Base-by-base conservation (phyloP, 768 basidiomycete genomes). In the Pisolithus sp. region DNA sequence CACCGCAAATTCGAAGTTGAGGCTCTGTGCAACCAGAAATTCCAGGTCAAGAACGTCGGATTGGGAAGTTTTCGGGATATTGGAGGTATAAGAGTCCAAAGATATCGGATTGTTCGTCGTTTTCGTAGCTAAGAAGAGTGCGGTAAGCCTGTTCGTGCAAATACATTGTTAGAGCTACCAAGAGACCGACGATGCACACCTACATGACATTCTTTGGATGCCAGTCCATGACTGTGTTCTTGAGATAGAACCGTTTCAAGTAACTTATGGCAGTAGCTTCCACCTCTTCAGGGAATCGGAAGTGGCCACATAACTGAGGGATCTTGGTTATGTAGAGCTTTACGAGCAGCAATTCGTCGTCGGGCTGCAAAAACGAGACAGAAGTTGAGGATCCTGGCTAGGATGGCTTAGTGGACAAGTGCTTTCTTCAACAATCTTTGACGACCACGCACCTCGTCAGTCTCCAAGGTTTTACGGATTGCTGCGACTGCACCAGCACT, bases 191-290 rank as follows among this genome's bases (percentile, higher is more conserved):
- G 31, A 48, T 34, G 37, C n/a, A 12, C 8, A 68, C 85, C 46
- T 62, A 96, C 96, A 99, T 99, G 62, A 99, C 91, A 62, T 91
- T 93, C 71, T 94, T 95, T 0, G 96, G 96, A 72, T 98, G 96
- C 86, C 92, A 97, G 65, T 98, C 96, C 93, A 98, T 97, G 49
- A 93, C 92, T 2, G 94, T 98, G 63, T 98, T 98, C 71, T 88
- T 88, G 50, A 98, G 78, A 65, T 98, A 99, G 69, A 99, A 99
- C 4, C 96, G 79, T 67, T 98, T 98, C 59, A 99, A 73, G 68
- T 96, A 99, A 51, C 80, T 84, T 52, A 89, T 78, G 0, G 93
- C 93, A 4, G 95, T 97, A 0, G 92, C 89, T 67, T 94, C 90
- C 7, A 98, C 92, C 62, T 92, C 85, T 59, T 95, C 91, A 0